Evolutionary conservation across 257 asterid genomes (phyloP).

Genomic region (Solanum sitiens): DNA sequence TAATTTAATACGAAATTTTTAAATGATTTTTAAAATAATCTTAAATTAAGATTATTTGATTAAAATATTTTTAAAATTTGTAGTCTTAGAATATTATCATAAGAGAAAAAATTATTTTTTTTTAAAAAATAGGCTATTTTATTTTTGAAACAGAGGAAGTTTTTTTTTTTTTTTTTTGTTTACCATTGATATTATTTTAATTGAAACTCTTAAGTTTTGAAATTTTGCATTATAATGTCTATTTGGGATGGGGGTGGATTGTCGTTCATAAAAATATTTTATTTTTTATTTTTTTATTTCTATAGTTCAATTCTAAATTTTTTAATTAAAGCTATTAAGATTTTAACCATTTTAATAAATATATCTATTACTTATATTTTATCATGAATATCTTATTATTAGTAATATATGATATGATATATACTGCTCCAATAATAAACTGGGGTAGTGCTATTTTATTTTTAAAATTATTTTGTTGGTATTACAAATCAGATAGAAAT

Average conservation of each 20-base stretch:
- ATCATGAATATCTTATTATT: neutral
- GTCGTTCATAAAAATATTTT: neutral
- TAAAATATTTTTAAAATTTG: too few relatives aligned
- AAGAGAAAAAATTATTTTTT: too few relatives aligned
- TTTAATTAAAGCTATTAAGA: neutral
- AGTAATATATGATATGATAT: neutral
- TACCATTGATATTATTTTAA: too few relatives aligned
- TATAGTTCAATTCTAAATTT: neutral
- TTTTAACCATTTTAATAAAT: too few relatives aligned
- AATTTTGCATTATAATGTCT: neutral
- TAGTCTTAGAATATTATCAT: too few relatives aligned
- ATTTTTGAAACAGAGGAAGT: neutral
- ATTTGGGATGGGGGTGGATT: neutral
- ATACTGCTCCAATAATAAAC: neutral
- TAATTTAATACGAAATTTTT: too few relatives aligned
- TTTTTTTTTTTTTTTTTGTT: too few relatives aligned
- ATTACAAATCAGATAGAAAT: neutral
- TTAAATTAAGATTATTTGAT: too few relatives aligned
- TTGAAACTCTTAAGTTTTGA: neutral
- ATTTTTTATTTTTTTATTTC: too few relatives aligned
- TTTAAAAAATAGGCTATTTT: too few relatives aligned
- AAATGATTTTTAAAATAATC: too few relatives aligned
- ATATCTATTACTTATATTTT: too few relatives aligned
- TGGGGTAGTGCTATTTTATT: neutral
- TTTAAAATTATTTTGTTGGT: neutral